Percentiles rank a stretch among this genome's conserved stretches.
Evolutionary conservation across 129 eudicot genomes (phyloP).

Genomic region (Lonicera japonica): DNA sequence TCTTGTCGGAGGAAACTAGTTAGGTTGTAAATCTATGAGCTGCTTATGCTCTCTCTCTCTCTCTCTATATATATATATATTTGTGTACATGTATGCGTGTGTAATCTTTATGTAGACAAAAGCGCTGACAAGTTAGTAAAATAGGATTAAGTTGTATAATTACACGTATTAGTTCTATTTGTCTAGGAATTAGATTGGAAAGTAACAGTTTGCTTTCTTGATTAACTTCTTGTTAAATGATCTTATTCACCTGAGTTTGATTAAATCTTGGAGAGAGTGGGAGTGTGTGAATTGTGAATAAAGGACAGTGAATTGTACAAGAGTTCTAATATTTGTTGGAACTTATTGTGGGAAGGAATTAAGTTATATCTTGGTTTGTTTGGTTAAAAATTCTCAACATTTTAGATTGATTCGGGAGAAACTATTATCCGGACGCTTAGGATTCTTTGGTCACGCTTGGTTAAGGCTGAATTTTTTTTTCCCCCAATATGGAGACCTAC

Average conservation of each 20-base stretch:
- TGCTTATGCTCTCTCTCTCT: too few relatives aligned
- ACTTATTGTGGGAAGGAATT: not conserved
- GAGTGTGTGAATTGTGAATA: not conserved
- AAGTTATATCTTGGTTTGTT: too few relatives aligned
- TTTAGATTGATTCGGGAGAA: too few relatives aligned
- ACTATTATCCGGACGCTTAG: too few relatives aligned
- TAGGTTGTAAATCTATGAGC: not conserved
- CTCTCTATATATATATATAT: not conserved
- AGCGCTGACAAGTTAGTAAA: not conserved
- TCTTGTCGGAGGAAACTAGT: constrained; percentile 25
- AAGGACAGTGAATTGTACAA: too few relatives aligned
- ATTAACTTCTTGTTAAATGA: not conserved
- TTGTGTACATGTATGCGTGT: not conserved
- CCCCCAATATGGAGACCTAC: too few relatives aligned
- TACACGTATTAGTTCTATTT: not conserved
- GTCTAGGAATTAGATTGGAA: not conserved
- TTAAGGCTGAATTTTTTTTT: too few relatives aligned
- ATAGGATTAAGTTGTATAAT: not conserved
- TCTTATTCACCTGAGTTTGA: not conserved
- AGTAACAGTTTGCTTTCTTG: not conserved
- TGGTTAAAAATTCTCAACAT: too few relatives aligned
- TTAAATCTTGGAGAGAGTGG: not conserved
- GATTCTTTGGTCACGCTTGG: too few relatives aligned
- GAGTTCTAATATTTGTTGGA: too few relatives aligned
- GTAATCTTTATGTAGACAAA: not conserved